These are phyloP conservation scores for Cerrena zonata DNA, from an alignment of 1,284 basidiomycete genomes.

Conservation along the genomic window DNA sequence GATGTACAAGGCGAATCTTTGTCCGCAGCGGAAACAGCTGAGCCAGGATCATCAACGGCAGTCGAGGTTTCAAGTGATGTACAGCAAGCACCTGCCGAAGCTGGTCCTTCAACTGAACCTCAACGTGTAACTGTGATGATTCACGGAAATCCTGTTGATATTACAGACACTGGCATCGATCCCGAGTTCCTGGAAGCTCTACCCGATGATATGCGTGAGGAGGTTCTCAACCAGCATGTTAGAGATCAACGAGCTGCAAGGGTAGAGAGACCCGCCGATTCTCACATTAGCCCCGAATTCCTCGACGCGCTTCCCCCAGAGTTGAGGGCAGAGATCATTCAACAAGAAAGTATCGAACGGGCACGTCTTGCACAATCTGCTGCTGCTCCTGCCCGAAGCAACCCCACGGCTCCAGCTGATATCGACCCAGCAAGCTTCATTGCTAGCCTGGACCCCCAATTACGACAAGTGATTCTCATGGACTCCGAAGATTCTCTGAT, in stretches of 20 bases:
- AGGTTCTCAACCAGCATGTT: conserved; percentile 95
- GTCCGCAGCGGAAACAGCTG: background rate
- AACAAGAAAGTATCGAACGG: conserved; percentile 85
- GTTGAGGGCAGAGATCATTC: conserved; percentile 92
- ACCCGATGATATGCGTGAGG: conserved; percentile 97
- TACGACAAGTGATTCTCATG: conserved; percentile 81
- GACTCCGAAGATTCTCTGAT: conserved; percentile 83
- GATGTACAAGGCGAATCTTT: conserved; percentile 24
- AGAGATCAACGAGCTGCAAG: conserved; percentile 80
- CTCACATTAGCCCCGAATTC: conserved; percentile 91
- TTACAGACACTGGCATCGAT: conserved; percentile 97
- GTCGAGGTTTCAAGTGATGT: background rate
- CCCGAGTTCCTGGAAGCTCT: conserved; percentile 96
- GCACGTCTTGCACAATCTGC: conserved; percentile 46
- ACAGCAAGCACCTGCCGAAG: background rate
- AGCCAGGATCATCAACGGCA: conserved; percentile 25
- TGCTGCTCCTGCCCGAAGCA: conserved; percentile 24
- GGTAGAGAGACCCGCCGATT: conserved; percentile 68
- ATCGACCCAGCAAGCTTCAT: conserved; percentile 85
- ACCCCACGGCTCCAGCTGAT: conserved; percentile 47
- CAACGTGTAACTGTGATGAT: conserved; percentile 80
- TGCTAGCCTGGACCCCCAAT: conserved; percentile 76
- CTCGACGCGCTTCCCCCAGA: conserved; percentile 93
- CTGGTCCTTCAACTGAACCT: conserved; percentile 18
- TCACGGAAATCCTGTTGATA: conserved; percentile 91